Evolutionary conservation across 2,329 filamentous ascomycete species (phyloP), one percentile per base, ranked within the genome.

Genomic region (Phyllachora maydis): DNA sequence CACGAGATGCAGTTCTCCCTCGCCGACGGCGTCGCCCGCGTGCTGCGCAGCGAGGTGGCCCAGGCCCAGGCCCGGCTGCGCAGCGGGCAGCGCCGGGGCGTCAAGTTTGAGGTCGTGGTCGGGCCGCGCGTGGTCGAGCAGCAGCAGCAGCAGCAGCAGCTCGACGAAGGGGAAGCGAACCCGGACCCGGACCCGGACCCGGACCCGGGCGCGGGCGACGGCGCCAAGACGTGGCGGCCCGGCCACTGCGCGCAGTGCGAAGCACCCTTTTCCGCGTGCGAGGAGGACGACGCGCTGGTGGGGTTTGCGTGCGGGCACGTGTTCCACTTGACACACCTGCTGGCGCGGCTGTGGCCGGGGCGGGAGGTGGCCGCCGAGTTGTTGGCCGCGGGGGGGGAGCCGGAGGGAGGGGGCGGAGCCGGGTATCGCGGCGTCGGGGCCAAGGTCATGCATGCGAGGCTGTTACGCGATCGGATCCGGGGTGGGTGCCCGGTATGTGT

Each of bases 1-100:
- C 83, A 93, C 41, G 88, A 95, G 41, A 77, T 98, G 21, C 88
- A 95, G 49, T 70, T 78, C 41, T 88, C 76, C 36, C 93, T 98
- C 41, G 85, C 76, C 32, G 72, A 75, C 20, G 88, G 88, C 1
- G 88, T 90, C 4, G 83, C 88, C 1, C 67, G 68, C 26, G 83
- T 95, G 1, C 55, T 95, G 19, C 60, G 76, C 23, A 81, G 83
- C 27, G 88, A 98, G 47, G 85, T 98, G 1, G 72, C 74, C 1
- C 59, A 65, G 4, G 81, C 77, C 1, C 91, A 95, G 63, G 73
- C 73, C 23, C 70, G 68, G 4, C 54, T 95, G 11, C 67, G 85
- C 1, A 66, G 58, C 9, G 82, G 85, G 0, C 78, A 90, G 42
- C 69, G 73, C 23, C 75, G 70, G 33, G 88, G 75, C 1, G 78